These are phyloP conservation scores for Chlorella sp. DNA, from an alignment of 139 green algal species.

Conservation along the genomic window DNA sequence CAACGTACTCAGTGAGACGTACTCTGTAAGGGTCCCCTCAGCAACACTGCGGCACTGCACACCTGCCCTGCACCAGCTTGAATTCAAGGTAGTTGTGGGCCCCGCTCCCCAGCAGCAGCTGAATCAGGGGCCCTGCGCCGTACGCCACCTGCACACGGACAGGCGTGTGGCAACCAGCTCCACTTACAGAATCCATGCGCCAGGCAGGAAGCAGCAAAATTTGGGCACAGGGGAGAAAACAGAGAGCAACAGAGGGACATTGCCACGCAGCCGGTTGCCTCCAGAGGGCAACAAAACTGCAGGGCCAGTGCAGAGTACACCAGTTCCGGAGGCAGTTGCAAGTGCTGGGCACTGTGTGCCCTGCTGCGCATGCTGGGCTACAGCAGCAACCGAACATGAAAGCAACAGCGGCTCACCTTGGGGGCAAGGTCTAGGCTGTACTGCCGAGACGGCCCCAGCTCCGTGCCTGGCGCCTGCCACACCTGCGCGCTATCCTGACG, in stretches of 20 bases:
- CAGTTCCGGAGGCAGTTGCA: not conserved
- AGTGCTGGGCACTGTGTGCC: not conserved
- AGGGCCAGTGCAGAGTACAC: no score
- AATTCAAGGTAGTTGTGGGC: constrained; percentile 92
- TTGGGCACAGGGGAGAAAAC: not conserved
- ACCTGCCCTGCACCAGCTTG: constrained; percentile 79
- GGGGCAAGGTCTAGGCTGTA: constrained; percentile 74
- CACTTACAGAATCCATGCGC: no score
- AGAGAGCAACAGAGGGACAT: no score
- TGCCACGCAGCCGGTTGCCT: no score
- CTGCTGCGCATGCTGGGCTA: not conserved
- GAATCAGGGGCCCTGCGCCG: constrained; percentile 76
- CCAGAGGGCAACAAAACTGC: no score
- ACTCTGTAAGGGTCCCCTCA: not conserved
- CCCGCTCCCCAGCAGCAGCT: constrained; percentile 72
- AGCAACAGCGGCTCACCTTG: constrained; percentile 53
- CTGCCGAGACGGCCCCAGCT: constrained; percentile 11
- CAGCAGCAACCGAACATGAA: not conserved
- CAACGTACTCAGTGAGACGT: not conserved
- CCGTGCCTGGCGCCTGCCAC: not conserved
- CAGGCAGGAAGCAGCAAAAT: not conserved
- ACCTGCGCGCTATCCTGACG: not conserved
- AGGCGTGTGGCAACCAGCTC: no score
- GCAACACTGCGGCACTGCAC: not conserved
- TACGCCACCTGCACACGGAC: constrained; percentile 68